Evolutionary conservation across 2,329 filamentous ascomycete genomes (phyloP).

Genomic region (Penicillium sp.): DNA sequence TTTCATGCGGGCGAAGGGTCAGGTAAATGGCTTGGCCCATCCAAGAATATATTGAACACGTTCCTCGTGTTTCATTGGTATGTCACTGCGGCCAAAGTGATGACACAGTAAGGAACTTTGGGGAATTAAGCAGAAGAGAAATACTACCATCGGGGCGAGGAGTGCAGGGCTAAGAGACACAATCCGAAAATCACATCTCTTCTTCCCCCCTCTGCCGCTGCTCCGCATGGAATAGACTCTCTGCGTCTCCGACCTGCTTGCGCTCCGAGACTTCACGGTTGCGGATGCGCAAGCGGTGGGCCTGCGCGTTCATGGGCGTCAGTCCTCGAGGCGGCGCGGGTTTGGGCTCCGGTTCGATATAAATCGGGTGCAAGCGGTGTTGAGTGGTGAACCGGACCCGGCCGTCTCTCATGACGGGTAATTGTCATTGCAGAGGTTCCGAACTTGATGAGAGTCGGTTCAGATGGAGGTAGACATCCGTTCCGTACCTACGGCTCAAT

Average conservation of each 20-base stretch:
- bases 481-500: conserved; percentile 70
- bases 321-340: conserved; percentile 49
- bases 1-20: too few species aligned
- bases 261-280: conserved; percentile 76
- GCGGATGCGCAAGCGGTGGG: conserved; percentile 68
- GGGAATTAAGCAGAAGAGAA: too few species aligned
- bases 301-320: conserved; percentile 52
- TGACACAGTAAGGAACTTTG: too few species aligned
- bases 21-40: too few species aligned
- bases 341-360: conserved; percentile 33
- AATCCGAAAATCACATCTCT: conserved; percentile 12
- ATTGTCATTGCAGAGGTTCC: conserved; percentile 89
- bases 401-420: conserved; percentile 82
- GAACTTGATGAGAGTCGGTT: conserved; percentile 94
- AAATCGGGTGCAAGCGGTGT: conserved; percentile 41
- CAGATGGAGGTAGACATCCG: conserved; percentile 95
- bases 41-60: too few species aligned
- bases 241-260: conserved; percentile 85
- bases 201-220: conserved; percentile 22
- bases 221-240: conserved; percentile 66
- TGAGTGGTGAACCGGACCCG: conserved; percentile 46
- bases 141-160: too few species aligned
- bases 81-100: too few species aligned
- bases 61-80: too few species aligned
- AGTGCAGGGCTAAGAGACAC: neutral